Base-by-base conservation (phyloP, 2,329 filamentous ascomycete species). In the Diaporthe longicolla region DNA sequence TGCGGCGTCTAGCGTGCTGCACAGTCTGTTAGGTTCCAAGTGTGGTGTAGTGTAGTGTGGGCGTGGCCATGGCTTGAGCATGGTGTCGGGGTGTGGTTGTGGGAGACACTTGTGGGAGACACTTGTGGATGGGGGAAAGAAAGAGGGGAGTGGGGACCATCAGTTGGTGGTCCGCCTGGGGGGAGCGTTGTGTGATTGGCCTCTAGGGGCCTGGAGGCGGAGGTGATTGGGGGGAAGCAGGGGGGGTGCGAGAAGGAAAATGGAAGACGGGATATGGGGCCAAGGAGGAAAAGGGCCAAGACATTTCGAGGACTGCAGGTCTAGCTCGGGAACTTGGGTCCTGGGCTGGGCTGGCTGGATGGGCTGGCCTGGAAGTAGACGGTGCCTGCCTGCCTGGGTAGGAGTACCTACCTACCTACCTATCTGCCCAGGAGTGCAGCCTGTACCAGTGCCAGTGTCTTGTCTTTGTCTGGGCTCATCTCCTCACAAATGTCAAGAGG, bases 181-280 rank as follows among this genome's bases (percentile, higher is more conserved):
- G 76, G 77, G 72, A 45, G 24, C 73, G 73, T 48, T 59, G 68
- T 73, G 66, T 78, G 74, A 80, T 80, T 80, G 79, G 79, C 29
- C 48, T 32, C 59, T 43, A 37, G 35, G 40, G 24, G 35, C 13
- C 45, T 68, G 73, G 61, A 65, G 54, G 59, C 40, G 45, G 63
- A 68, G 63, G 61, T 37, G 43, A 66, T 66, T 66, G 61, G 45
- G 61, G 63, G 45, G n/a, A 11, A 52, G 45, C 7, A 19, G 63
- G 45, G 43, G 43, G 24, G 37, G 32, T 54, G 61, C 17, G 19
- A 48, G 19, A 48, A n/a, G 63, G 48, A 40, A 37, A 52, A 65
- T 65, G 32, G 45, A 52, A 37, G 29, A 52, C 19, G 45, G 63
- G n/a, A n/a, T n/a, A n/a, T n/a, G n/a, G n/a, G n/a, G n/a, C n/a